Evolutionary conservation across 2,329 filamentous ascomycete species (phyloP).

Genomic region (Sporothrix brunneoviolacea): DNA sequence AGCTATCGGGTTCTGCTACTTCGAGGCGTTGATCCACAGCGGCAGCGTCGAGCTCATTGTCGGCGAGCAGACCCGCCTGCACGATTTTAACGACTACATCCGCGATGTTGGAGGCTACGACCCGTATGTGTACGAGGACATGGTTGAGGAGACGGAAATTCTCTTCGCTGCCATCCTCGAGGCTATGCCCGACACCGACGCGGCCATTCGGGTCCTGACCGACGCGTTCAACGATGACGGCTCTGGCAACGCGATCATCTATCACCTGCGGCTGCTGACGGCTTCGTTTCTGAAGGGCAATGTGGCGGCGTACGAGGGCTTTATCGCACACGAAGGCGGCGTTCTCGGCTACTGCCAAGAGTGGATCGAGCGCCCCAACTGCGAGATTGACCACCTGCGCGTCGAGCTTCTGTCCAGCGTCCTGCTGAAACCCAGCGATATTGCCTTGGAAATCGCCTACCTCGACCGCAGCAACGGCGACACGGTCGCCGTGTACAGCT

Average conservation of each 20-base stretch:
- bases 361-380: slow-evolving; percentile 65
- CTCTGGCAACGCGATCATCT: slow-evolving; percentile 70
- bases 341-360: slow-evolving; percentile 63
- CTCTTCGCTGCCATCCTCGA: slow-evolving; percentile 59
- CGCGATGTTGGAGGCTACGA: slow-evolving; percentile 64
- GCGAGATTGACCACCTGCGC: slow-evolving; percentile 88
- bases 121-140: slow-evolving; percentile 70
- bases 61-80: slow-evolving; percentile 65
- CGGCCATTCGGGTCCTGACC: slow-evolving; percentile 48
- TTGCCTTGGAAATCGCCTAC: slow-evolving; percentile 83
- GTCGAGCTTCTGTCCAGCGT: slow-evolving; percentile 70
- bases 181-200: slow-evolving; percentile 53
- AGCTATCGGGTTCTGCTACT: slow-evolving; percentile 93
- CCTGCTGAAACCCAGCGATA: slow-evolving; percentile 69
- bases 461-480: slow-evolving; percentile 77
- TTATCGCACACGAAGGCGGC: slow-evolving; percentile 52
- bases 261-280: slow-evolving; percentile 75
- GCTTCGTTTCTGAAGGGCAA: slow-evolving; percentile 78
- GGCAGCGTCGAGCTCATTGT: slow-evolving; percentile 59
- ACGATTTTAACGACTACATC: slow-evolving; percentile 63
- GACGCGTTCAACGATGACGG: slow-evolving; percentile 67
- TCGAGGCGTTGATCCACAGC: slow-evolving; percentile 70
- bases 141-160: slow-evolving; percentile 66
- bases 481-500: slow-evolving; percentile 65
- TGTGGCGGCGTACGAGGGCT: slow-evolving; percentile 61